Percentiles rank a stretch among this genome's conserved stretches.
phyloP scores from a whole-genome alignment of 164 flowering plant genomes.

The Stephania japonica region DNA sequence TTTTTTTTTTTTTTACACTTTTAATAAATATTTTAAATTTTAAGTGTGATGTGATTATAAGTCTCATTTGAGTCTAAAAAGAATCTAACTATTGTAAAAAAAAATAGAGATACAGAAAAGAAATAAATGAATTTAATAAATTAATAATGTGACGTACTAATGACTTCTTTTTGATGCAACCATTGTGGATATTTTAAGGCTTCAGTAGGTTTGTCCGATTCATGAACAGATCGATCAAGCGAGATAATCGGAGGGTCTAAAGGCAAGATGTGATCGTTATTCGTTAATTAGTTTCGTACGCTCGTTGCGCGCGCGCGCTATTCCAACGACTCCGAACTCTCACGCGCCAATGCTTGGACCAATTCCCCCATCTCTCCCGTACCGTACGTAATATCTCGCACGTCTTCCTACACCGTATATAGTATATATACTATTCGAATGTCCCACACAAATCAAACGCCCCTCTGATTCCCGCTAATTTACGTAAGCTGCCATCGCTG shows the following conservation, averaged over 20 bases:
- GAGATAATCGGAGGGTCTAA: not conserved
- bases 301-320: not conserved
- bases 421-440: not conserved
- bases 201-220: not conserved
- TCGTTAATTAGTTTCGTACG: too few relatives aligned
- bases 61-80: too few relatives aligned
- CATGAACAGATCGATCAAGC: not conserved
- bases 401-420: not conserved
- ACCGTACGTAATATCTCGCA: not conserved
- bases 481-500: not conserved
- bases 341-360: not conserved
- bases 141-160: too few relatives aligned
- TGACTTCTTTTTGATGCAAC: too few relatives aligned
- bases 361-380: not conserved
- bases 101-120: too few relatives aligned
- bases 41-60: too few relatives aligned
- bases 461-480: not conserved
- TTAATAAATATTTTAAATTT: too few relatives aligned
- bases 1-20: too few relatives aligned
- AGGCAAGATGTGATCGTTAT: not conserved
- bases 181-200: too few relatives aligned
- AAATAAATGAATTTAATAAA: too few relatives aligned
- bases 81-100: too few relatives aligned
- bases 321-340: not conserved
- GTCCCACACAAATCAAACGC: not conserved